These are phyloP conservation scores for Inonotus obliquus DNA, from an alignment of 1,284 basidiomycete species.

Conservation along the genomic window DNA sequence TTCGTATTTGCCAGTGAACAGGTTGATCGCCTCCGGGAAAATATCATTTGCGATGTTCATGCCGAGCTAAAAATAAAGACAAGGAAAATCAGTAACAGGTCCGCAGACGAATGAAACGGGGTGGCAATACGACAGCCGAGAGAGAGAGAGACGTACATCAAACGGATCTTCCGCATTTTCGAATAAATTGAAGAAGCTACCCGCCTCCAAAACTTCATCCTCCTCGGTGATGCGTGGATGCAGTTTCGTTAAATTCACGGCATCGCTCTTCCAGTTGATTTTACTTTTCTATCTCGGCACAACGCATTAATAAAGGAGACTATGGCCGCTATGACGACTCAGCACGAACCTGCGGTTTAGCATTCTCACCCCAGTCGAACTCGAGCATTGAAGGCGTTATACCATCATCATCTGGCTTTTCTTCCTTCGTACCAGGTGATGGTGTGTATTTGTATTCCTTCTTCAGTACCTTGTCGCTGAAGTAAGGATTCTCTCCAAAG, in stretches of 20 bases:
- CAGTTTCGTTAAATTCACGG: conserved; percentile 70
- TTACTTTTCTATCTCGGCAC: conserved; percentile 42
- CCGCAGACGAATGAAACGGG: background rate
- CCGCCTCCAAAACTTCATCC: conserved; percentile 59
- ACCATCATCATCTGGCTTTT: conserved; percentile 65
- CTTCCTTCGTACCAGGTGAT: conserved; percentile 46
- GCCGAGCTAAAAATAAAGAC: conserved; percentile 49
- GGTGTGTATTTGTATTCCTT: conserved; percentile 73
- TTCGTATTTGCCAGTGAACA: conserved; percentile 65
- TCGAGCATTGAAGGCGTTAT: conserved; percentile 70
- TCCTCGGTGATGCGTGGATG: conserved; percentile 65
- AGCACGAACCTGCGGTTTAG: conserved; percentile 52
- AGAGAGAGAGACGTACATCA: conserved; percentile 54
- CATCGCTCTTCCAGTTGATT: conserved; percentile 80
- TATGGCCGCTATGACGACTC: background rate
- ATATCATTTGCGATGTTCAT: conserved; percentile 67
- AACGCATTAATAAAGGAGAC: background rate
- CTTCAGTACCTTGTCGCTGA: conserved; percentile 65
- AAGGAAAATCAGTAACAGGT: conserved; percentile 8
- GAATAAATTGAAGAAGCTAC: conserved; percentile 88
- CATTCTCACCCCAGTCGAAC: conserved; percentile 74
- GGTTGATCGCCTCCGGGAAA: conserved; percentile 73
- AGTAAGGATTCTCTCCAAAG: conserved; percentile 82
- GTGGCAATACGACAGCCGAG: background rate
- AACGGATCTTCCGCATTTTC: conserved; percentile 59